A percentile compares a stretch with the other conserved stretches of the same genome.
Evolutionary conservation across 1,284 basidiomycete species (phyloP).

Genomic region (Kwoniella shivajii): DNA sequence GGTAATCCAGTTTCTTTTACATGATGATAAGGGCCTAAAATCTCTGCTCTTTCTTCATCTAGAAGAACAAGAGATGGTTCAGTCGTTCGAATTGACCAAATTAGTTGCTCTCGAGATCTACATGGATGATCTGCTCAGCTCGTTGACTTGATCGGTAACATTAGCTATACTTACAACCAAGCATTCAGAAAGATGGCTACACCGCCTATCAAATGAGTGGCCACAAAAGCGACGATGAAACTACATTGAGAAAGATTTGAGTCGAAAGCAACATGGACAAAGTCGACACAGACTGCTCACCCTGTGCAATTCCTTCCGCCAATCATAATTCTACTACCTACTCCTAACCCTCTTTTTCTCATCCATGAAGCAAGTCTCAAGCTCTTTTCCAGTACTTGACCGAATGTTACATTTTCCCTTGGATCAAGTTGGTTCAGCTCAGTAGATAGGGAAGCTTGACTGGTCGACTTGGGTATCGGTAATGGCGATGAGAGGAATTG

Average conservation of each 20-base stretch:
- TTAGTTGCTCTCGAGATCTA: constrained; percentile 21
- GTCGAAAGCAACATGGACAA: background rate
- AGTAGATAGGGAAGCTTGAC: background rate
- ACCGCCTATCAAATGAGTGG: constrained; percentile 43
- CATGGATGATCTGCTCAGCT: too few relatives aligned
- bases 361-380: constrained; percentile 37
- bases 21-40: constrained; percentile 22
- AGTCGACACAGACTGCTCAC: constrained; percentile 16
- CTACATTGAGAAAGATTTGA: constrained; percentile 17
- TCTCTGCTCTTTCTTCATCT: constrained; percentile 34
- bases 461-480: background rate
- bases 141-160: background rate
- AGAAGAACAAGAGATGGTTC: constrained; percentile 34
- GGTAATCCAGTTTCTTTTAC: constrained; percentile 16
- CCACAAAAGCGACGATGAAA: constrained; percentile 43
- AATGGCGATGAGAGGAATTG: constrained; percentile 42
- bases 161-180: constrained; percentile 39
- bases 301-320: constrained; percentile 43
- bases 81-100: constrained; percentile 36
- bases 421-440: constrained; percentile 1
- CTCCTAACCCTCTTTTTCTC: constrained; percentile 28
- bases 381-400: constrained; percentile 25
- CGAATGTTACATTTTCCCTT: constrained; percentile 33
- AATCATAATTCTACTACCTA: constrained; percentile 39
- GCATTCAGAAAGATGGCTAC: constrained; percentile 45